Conservation (phyloP, 2,329 filamentous ascomycete species). For the Paradendryphiella salina region DNA sequence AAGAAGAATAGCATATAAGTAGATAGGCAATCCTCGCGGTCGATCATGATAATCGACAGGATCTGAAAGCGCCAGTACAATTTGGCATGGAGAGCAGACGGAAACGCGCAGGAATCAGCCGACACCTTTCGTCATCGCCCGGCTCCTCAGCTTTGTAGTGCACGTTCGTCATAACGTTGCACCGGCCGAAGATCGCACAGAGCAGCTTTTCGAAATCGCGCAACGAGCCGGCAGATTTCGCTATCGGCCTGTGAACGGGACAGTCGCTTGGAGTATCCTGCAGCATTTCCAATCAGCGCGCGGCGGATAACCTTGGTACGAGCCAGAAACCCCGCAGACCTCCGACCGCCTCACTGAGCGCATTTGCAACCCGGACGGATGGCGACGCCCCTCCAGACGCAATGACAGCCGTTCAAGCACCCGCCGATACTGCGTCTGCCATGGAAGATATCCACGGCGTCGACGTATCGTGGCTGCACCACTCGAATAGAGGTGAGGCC, state of each 20-base stretch:
- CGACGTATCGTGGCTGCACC: constrained; percentile 91
- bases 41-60: constrained; percentile 1
- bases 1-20: background rate
- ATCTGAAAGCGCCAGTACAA: background rate
- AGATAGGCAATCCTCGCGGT: background rate
- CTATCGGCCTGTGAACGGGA: constrained; percentile 4
- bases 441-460: constrained; percentile 84
- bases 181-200: constrained; percentile 22
- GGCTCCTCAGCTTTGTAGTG: constrained; percentile 10
- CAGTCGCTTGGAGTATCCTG: constrained; percentile 8
- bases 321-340: constrained; percentile 35
- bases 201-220: constrained; percentile 11
- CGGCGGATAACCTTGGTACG: constrained; percentile 23
- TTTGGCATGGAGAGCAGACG: constrained; percentile 17
- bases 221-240: constrained; percentile 9
- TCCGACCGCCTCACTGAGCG: constrained; percentile 22
- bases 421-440: constrained; percentile 25
- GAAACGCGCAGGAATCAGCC: constrained; percentile 18
- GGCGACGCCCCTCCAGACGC: constrained; percentile 27
- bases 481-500: constrained; percentile 74
- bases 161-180: constrained; percentile 10
- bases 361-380: constrained; percentile 26
- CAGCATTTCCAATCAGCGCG: constrained; percentile 28
- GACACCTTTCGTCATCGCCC: constrained; percentile 22
- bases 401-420: constrained; percentile 30